phyloP scores from a whole-genome alignment of 805 yeast species.

The Candida morakotiae region DNA sequence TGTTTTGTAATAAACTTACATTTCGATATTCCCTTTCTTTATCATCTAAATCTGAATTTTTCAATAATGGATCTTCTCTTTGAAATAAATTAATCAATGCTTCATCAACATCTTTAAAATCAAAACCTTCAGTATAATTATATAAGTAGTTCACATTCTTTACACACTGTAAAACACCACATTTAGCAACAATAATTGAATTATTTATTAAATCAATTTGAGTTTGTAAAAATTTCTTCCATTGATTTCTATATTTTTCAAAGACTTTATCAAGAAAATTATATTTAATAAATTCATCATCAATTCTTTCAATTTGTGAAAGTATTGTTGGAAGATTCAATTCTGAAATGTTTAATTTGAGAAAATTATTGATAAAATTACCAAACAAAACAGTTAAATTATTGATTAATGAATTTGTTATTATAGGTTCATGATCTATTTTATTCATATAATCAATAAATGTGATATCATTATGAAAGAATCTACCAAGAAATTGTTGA shows the following conservation, averaged over 20 bases:
- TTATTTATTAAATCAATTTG: slow-evolving; percentile 43
- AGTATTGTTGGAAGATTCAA: slow-evolving; percentile 31
- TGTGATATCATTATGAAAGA: slow-evolving; percentile 36
- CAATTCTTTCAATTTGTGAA: slow-evolving; percentile 27
- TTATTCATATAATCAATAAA: slow-evolving; percentile 25
- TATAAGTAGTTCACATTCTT: slow-evolving; percentile 31
- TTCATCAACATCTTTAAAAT: slow-evolving; percentile 23
- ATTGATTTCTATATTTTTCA: slow-evolving; percentile 48
- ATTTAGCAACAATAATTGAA: slow-evolving; percentile 31
- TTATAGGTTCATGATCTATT: slow-evolving; percentile 31
- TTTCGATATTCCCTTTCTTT: slow-evolving; percentile 39
- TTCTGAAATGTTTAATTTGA: slow-evolving; percentile 33
- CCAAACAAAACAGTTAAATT: slow-evolving; percentile 48
- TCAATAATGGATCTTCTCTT: slow-evolving; percentile 41
- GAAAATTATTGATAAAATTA: slow-evolving; percentile 28
- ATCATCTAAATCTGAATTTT: slow-evolving; percentile 40
- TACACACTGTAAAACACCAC: slow-evolving; percentile 32
- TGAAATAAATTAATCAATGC: slow-evolving; percentile 31
- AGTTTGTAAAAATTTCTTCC: slow-evolving; percentile 57
- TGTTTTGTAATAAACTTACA: slow-evolving; percentile 37
- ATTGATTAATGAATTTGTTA: slow-evolving; percentile 42
- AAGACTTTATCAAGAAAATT: slow-evolving; percentile 46
- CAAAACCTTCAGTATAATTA: slow-evolving; percentile 24
- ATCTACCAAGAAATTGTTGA: slow-evolving; percentile 35
- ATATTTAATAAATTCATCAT: slow-evolving; percentile 59